These are phyloP conservation scores for Gaultheria prostrata DNA, from an alignment of 148 eudicot species.

Conservation along the genomic window DNA sequence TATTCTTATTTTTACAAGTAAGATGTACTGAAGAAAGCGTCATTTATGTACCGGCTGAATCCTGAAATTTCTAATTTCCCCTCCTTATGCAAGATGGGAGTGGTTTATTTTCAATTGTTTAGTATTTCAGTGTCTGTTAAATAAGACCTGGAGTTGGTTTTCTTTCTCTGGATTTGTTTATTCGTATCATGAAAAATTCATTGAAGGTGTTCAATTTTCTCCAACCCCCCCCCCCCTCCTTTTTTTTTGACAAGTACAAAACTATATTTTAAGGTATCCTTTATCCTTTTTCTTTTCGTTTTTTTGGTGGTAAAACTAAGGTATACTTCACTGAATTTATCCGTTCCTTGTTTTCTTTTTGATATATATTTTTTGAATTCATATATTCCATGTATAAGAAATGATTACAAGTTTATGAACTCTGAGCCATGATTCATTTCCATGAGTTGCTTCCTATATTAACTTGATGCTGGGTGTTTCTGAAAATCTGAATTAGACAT, in stretches of 20 bases:
- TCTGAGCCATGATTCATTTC: neutral
- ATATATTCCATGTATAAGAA: neutral
- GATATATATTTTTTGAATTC: neutral
- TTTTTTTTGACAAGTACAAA: neutral
- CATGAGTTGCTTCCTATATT: neutral
- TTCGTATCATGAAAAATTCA: neutral
- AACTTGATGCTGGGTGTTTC: conserved; percentile 9
- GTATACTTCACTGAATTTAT: neutral
- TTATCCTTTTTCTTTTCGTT: neutral
- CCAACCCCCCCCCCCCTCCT: too few species aligned
- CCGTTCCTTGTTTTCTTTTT: neutral
- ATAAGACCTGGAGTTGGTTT: neutral
- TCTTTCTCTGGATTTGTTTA: neutral
- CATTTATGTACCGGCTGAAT: neutral
- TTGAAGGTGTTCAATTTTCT: neutral
- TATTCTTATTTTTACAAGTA: too few species aligned
- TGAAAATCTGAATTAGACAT: conserved; percentile 54
- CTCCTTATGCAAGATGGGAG: neutral
- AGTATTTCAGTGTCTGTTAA: neutral
- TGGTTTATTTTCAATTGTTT: neutral
- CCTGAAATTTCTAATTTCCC: neutral
- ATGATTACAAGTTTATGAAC: neutral
- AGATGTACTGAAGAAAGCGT: neutral
- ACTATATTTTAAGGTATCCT: neutral
- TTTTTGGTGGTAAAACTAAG: too few species aligned